Conservation (phyloP, 2,329 filamentous ascomycete genomes). For the Coniochaeta ligniaria region DNA sequence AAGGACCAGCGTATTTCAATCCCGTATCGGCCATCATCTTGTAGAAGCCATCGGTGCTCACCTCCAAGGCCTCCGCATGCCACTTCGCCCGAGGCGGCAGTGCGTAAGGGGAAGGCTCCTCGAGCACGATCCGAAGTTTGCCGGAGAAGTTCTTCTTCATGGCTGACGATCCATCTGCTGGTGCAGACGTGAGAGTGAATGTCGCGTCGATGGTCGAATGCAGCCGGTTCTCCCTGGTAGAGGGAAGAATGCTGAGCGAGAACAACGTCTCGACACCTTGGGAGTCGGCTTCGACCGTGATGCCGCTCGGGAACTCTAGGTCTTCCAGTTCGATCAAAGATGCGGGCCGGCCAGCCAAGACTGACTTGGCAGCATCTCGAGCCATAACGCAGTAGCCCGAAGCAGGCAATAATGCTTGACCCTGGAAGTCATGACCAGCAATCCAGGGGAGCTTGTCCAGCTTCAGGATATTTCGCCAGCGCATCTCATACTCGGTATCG, state of each 20-base stretch:
- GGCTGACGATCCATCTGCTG: constrained; percentile 19
- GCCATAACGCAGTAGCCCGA: constrained; percentile 41
- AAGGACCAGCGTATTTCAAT: constrained; percentile 30
- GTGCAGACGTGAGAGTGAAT: constrained; percentile 26
- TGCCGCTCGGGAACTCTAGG: constrained; percentile 23
- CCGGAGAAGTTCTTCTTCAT: constrained; percentile 30
- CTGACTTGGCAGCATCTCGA: constrained; percentile 30
- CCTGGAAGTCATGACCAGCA: constrained; percentile 32
- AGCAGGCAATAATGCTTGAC: constrained; percentile 35
- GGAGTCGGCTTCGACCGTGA: constrained; percentile 22
- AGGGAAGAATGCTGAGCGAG: constrained; percentile 18
- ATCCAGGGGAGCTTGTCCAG: constrained; percentile 31
- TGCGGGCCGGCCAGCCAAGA: constrained; percentile 15
- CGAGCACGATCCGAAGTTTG: constrained; percentile 23
- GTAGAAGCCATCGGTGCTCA: constrained; percentile 27
- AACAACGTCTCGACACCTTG: constrained; percentile 29
- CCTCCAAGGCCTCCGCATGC: constrained; percentile 23
- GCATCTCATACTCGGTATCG: constrained; percentile 25
- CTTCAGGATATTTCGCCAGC: constrained; percentile 34
- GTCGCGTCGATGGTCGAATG: constrained; percentile 18
- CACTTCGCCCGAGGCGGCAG: constrained; percentile 17
- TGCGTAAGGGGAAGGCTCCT: constrained; percentile 11
- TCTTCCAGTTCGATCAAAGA: constrained; percentile 23
- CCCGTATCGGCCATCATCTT: constrained; percentile 30
- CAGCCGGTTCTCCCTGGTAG: constrained; percentile 3